Evolutionary conservation across 805 yeast species (phyloP).

Genomic region (Pichia kluyveri): DNA sequence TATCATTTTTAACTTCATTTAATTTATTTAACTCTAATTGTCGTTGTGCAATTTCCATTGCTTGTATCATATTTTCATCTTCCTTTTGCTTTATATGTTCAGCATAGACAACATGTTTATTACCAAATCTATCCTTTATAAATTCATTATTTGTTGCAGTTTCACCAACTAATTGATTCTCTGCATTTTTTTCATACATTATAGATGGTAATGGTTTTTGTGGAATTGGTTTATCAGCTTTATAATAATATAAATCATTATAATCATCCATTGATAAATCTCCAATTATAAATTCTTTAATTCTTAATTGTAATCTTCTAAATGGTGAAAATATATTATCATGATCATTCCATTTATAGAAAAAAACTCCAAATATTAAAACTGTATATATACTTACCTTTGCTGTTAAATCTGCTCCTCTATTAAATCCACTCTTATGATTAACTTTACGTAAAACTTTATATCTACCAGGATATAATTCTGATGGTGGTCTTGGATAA

Average conservation of each 20-base stretch:
- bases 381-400: conserved; percentile 40
- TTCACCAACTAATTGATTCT: conserved; percentile 26
- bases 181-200: conserved; percentile 32
- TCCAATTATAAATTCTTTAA: conserved; percentile 47
- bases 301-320: conserved; percentile 49
- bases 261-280: conserved; percentile 48
- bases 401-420: conserved; percentile 54
- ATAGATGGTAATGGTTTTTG: conserved; percentile 29
- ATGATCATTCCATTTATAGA: conserved; percentile 76
- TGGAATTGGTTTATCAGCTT: conserved; percentile 31
- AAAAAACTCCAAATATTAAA: conserved; percentile 54
- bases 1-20: conserved; percentile 3
- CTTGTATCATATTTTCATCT: conserved; percentile 46
- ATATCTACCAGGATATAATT: conserved; percentile 69
- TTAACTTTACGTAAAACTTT: conserved; percentile 57
- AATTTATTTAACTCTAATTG: conserved; percentile 16
- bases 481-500: conserved; percentile 70
- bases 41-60: conserved; percentile 32
- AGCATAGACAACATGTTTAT: conserved; percentile 67
- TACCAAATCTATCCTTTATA: conserved; percentile 54
- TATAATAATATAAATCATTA: conserved; percentile 45
- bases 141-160: conserved; percentile 26
- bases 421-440: conserved; percentile 41
- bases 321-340: conserved; percentile 67
- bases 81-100: conserved; percentile 59